Evolutionary conservation across 2,329 filamentous ascomycete species (phyloP), one percentile per base, ranked within the genome.

Genomic region (Stagonosporopsis rhizophila): DNA sequence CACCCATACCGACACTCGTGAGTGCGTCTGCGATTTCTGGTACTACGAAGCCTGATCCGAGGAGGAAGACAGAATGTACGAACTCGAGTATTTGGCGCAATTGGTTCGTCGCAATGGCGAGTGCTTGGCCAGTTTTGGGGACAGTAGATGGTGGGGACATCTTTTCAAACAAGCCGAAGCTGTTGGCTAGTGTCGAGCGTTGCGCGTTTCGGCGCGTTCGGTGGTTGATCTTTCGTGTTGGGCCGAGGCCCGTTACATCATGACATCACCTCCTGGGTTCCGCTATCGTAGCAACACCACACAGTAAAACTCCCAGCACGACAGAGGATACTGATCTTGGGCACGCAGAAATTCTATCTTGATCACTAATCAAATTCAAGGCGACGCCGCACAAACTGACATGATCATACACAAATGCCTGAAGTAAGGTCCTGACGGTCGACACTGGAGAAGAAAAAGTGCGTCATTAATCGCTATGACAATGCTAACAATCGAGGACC

Each of bases 1-100:
- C 62, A 3, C 59, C 59, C 58, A 65, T 64, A 8, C 46, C 42
- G 51, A 67, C 51, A 20, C 22, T 60, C 11, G 30, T 44, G 11
- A 58, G 22, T 19, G 30, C 17, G 19, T 61, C 41, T 44, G 12
- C 32, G 9, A 58, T 14, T 44, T 56, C 48, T 23, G 58, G 56
- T 17, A 61, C 11, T 15, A 63, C 15, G 44, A 65, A 56, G 28
- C 56, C 54, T 19, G 50, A 45, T 32, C 44, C 23, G n/a, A 62
- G 32, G 12, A 59, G 40, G 15, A 40, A 17, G 17, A 55, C 32
- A n/a, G 50, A 42, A 1, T 45, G n/a, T 14, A 50, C 22, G n/a
- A 56, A 44, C 6, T 56, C 52, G 12, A 46, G 5, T 12, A 41
- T 6, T 3, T 20, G 15, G 40, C 22, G 35, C 12, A 28, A 8